phyloP scores from a whole-genome alignment of 1,284 basidiomycete species.

The Ceratobasidium sp. region DNA sequence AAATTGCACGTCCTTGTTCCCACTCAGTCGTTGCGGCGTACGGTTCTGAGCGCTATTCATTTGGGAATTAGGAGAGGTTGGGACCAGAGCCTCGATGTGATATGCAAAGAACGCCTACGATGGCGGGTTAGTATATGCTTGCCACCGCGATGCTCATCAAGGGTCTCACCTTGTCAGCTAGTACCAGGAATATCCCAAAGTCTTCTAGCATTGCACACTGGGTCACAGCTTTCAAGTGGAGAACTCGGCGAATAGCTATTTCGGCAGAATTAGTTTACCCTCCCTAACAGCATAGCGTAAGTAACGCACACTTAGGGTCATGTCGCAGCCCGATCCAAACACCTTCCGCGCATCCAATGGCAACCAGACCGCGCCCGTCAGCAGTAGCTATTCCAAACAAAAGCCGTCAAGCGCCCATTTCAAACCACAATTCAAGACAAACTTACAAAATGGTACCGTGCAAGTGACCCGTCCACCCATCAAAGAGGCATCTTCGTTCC shows the following conservation, averaged over 20 bases:
- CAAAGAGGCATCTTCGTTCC: constrained; percentile 76
- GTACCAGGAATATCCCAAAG: constrained; percentile 93
- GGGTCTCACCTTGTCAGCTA: constrained; percentile 82
- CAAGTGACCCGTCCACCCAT: constrained; percentile 91
- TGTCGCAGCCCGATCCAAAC: constrained; percentile 96
- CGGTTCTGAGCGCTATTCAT: constrained; percentile 66
- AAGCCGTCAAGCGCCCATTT: constrained; percentile 4
- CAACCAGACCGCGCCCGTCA: constrained; percentile 85
- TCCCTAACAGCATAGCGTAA: not conserved
- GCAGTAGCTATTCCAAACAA: constrained; percentile 67
- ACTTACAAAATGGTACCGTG: constrained; percentile 90
- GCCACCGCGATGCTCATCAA: not conserved
- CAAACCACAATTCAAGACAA: not conserved
- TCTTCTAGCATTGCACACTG: constrained; percentile 95
- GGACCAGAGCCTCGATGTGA: constrained; percentile 94
- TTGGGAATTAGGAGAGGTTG: constrained; percentile 72
- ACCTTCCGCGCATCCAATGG: constrained; percentile 94
- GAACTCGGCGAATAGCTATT: constrained; percentile 83
- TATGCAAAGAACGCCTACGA: constrained; percentile 81
- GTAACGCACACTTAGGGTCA: constrained; percentile 77
- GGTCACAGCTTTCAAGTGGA: constrained; percentile 90
- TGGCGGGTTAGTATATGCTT: constrained; percentile 11
- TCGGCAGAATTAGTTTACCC: not conserved
- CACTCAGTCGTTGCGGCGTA: constrained; percentile 78
- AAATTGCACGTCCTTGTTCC: constrained; percentile 90